These are phyloP conservation scores for Coemansia sp. DNA, from an alignment of 371 early-diverging fungal species.

Conservation along the genomic window DNA sequence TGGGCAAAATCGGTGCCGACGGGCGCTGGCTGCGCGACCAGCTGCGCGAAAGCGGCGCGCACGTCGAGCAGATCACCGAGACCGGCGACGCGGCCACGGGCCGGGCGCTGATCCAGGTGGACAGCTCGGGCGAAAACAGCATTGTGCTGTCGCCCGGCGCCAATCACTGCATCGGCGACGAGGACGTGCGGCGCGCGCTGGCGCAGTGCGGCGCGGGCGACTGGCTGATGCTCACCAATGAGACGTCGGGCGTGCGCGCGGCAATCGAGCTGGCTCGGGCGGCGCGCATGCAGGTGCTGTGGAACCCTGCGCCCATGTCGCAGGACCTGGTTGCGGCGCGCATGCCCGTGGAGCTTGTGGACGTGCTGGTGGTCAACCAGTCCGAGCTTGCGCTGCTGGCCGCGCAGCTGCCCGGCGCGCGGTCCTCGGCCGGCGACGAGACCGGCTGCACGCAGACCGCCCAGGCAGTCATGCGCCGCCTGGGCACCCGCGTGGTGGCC, in stretches of 20 bases:
- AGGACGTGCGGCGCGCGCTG: slow-evolving; percentile 49
- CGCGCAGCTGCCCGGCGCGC: slow-evolving; percentile 11
- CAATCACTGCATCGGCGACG: slow-evolving; percentile 61
- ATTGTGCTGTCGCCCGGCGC: slow-evolving; percentile 86
- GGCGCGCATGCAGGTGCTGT: slow-evolving; percentile 66
- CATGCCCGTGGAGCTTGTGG: slow-evolving; percentile 65
- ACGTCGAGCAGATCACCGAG: slow-evolving; percentile 54
- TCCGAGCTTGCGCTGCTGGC: slow-evolving; percentile 65
- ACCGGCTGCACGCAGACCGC: slow-evolving; percentile 6
- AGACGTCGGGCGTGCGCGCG: slow-evolving; percentile 71
- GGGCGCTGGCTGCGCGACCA: slow-evolving; percentile 74
- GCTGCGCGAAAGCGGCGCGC: slow-evolving; percentile 57
- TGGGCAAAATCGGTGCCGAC: slow-evolving; percentile 85
- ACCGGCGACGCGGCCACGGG: slow-evolving; percentile 66
- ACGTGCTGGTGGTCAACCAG: slow-evolving; percentile 81
- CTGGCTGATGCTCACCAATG: slow-evolving; percentile 82
- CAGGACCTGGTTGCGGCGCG: slow-evolving; percentile 52
- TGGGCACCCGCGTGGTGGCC: slow-evolving; percentile 56
- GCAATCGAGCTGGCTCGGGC: slow-evolving; percentile 63
- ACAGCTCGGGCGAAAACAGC: slow-evolving; percentile 72
- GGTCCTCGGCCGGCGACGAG: not conserved
- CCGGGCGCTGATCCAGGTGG: slow-evolving; percentile 86
- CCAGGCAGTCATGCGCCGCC: slow-evolving; percentile 10
- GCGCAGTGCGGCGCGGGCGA: slow-evolving; percentile 57
- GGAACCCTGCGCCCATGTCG: slow-evolving; percentile 88